A percentile compares a stretch with the other conserved stretches of the same genome.
phyloP scores from a whole-genome alignment of 805 yeast species.

The Ogataea nonfermentans region DNA sequence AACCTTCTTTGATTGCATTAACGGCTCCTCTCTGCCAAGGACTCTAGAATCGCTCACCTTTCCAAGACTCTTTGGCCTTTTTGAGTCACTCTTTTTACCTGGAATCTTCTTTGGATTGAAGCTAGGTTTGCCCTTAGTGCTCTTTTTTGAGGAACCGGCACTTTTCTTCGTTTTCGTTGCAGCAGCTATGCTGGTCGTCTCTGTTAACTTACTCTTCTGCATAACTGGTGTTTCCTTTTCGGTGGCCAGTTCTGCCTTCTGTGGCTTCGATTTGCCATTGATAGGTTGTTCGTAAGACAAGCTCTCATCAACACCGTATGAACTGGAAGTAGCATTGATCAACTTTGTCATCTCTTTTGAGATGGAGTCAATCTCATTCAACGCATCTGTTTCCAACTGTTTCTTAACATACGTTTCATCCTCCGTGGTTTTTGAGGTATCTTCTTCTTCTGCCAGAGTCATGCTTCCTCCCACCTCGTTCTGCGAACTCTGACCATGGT shows the following conservation, averaged over 20 bases:
- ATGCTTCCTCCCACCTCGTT: background rate
- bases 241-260: too few relatives aligned
- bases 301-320: background rate
- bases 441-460: background rate
- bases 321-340: background rate
- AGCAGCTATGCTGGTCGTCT: too few relatives aligned
- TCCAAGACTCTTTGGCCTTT: slow-evolving; percentile 13
- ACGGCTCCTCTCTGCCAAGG: slow-evolving; percentile 15
- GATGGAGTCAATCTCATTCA: slow-evolving; percentile 3
- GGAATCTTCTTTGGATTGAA: background rate
- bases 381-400: slow-evolving; percentile 4
- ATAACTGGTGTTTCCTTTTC: too few relatives aligned
- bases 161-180: too few relatives aligned
- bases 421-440: background rate
- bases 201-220: too few relatives aligned
- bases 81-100: slow-evolving; percentile 6
- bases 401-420: background rate
- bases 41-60: slow-evolving; percentile 14
- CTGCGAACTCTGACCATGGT: too few relatives aligned
- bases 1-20: background rate
- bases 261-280: background rate
- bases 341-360: slow-evolving; percentile 2
- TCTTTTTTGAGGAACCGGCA: too few relatives aligned
- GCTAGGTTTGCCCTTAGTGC: background rate
- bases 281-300: background rate